Evolutionary conservation across 139 green algal genomes (phyloP).

Genomic region (Klebsormidium nitens): DNA sequence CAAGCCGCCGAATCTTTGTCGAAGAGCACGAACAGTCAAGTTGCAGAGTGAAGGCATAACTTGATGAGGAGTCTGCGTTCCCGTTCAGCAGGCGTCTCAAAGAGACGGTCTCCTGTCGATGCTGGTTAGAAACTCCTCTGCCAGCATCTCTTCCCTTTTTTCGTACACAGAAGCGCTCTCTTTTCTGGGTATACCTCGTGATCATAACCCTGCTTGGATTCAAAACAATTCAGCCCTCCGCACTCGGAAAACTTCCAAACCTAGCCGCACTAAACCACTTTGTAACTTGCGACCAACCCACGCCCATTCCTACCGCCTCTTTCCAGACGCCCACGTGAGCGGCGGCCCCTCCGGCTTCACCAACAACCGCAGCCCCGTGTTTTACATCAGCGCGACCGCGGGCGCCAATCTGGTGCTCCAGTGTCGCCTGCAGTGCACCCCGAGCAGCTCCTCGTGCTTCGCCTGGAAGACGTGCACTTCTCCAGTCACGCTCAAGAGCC

Average conservation of each 20-base stretch:
- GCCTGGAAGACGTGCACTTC: slow-evolving; percentile 2
- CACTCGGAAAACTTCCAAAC: too few species aligned
- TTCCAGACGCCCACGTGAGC: slow-evolving; percentile 1
- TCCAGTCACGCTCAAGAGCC: background rate
- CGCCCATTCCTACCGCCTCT: background rate
- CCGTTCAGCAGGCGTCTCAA: too few species aligned
- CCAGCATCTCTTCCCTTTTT: too few species aligned
- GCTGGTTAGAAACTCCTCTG: too few species aligned
- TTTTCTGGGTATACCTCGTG: background rate
- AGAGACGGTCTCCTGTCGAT: too few species aligned
- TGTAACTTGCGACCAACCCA: background rate
- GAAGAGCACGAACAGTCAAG: background rate
- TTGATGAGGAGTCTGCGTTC: background rate
- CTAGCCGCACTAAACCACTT: background rate
- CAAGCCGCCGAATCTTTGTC: background rate
- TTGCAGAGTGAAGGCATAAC: background rate
- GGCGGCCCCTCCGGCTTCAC: background rate
- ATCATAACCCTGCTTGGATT: background rate
- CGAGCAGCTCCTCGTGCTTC: background rate
- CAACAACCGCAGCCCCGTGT: slow-evolving; percentile 2
- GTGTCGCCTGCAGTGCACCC: background rate
- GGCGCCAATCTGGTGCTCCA: slow-evolving; percentile 9
- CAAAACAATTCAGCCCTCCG: too few species aligned
- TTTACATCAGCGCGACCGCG: background rate
- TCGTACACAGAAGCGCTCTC: too few species aligned